A percentile compares a stretch with the other conserved stretches of the same genome.
These are phyloP conservation scores for Stephania cephalantha DNA, from an alignment of 164 flowering plant species.

Conservation along the genomic window DNA sequence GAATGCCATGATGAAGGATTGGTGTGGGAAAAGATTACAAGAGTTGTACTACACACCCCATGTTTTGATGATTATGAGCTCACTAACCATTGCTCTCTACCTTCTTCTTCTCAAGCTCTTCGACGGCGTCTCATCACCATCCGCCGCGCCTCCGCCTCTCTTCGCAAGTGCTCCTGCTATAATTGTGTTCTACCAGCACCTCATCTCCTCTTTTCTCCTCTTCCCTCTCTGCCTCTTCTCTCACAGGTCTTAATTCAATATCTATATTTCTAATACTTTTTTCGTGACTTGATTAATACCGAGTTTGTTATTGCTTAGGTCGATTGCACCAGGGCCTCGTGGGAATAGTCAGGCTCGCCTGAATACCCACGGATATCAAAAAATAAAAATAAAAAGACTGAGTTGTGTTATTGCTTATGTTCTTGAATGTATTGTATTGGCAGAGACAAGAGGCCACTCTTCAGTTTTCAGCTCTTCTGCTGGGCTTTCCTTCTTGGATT, in stretches of 20 bases:
- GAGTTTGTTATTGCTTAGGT: too few relatives aligned
- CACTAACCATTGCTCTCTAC: background rate
- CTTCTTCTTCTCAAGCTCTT: slow-evolving; percentile 4
- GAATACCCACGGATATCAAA: too few relatives aligned
- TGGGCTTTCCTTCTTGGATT: slow-evolving; percentile 14
- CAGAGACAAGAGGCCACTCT: slow-evolving; percentile 10
- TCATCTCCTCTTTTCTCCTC: slow-evolving; percentile 8
- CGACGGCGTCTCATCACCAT: background rate
- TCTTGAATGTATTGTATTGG: background rate
- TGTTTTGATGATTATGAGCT: background rate
- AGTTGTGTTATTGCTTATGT: too few relatives aligned
- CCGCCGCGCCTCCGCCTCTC: too few relatives aligned
- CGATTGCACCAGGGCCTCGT: too few relatives aligned
- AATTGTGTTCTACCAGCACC: slow-evolving; percentile 10
- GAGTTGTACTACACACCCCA: slow-evolving; percentile 4
- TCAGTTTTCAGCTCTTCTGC: background rate
- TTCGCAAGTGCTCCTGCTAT: background rate
- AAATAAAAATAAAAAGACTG: too few relatives aligned
- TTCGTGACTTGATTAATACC: too few relatives aligned
- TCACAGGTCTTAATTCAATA: slow-evolving; percentile 6
- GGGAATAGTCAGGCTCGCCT: too few relatives aligned
- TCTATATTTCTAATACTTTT: too few relatives aligned
- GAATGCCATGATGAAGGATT: background rate
- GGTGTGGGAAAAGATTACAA: background rate
- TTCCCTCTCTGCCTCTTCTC: slow-evolving; percentile 1